Evolutionary conservation across 2,329 filamentous ascomycete genomes (phyloP).

Genomic region (Pseudogymnoascus destructans): DNA sequence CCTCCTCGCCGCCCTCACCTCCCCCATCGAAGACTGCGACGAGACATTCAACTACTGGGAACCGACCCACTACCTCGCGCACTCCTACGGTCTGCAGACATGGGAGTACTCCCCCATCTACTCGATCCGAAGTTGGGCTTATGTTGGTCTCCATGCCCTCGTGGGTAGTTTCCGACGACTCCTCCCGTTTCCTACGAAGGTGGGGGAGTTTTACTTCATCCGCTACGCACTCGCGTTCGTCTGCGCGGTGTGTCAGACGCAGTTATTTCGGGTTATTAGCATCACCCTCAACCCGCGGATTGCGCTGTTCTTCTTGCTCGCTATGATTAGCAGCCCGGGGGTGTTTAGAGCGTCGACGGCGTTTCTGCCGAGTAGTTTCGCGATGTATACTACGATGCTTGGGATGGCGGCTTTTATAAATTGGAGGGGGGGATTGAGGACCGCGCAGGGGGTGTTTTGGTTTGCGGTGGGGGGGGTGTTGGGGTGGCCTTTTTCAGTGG

Average conservation of each 20-base stretch:
- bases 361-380: constrained; percentile 86
- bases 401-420: constrained; percentile 85
- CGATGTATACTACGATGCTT: constrained; percentile 87
- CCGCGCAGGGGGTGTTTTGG: constrained; percentile 75
- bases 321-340: constrained; percentile 67
- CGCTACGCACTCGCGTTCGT: constrained; percentile 59
- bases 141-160: constrained; percentile 66
- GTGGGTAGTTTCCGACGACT: constrained; percentile 55
- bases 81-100: constrained; percentile 88
- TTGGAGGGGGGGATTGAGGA: constrained; percentile 67
- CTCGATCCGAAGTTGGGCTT: constrained; percentile 91
- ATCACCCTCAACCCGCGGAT: constrained; percentile 68
- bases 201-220: constrained; percentile 76
- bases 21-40: constrained; percentile 94
- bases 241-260: constrained; percentile 71
- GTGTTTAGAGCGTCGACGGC: constrained; percentile 86
- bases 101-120: constrained; percentile 98
- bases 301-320: constrained; percentile 70
- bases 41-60: constrained; percentile 99
- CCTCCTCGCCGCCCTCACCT: constrained; percentile 61
- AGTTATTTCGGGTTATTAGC: constrained; percentile 67
- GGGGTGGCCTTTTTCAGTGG: constrained; percentile 89
- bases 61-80: constrained; percentile 82
- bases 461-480: constrained; percentile 75
- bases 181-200: constrained; percentile 47